A percentile compares a stretch with the other conserved stretches of the same genome.
phyloP scores from a whole-genome alignment of 495 filamentous ascomycete species.

The Daldinia loculata region DNA sequence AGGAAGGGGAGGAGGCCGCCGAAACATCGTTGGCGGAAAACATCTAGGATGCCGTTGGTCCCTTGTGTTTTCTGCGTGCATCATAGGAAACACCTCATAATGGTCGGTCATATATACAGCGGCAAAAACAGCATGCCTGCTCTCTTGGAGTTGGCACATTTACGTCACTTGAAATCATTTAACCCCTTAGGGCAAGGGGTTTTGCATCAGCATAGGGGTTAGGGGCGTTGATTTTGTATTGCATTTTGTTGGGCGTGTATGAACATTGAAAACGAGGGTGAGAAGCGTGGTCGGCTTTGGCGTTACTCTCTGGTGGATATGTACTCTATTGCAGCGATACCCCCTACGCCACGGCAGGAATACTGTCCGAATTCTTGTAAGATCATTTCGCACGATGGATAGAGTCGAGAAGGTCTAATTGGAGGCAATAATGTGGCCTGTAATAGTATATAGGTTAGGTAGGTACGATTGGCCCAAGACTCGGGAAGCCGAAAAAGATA shows the following conservation, averaged over 20 bases:
- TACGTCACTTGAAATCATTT: neutral
- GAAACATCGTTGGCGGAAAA: conserved; percentile 5
- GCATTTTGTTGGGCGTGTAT: conserved; percentile 25
- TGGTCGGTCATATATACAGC: neutral
- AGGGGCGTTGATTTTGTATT: conserved; percentile 25
- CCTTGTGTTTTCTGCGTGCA: neutral
- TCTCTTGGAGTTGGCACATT: neutral
- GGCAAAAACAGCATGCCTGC: neutral
- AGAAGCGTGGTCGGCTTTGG: conserved; percentile 25
- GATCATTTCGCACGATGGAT: conserved; percentile 2
- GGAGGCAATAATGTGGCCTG: neutral
- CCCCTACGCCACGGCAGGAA: conserved; percentile 32
- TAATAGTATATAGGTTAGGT: neutral
- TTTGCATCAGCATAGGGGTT: conserved; percentile 36
- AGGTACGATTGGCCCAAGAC: neutral
- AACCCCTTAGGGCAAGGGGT: neutral
- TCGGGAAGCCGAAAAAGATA: neutral
- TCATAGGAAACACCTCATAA: neutral
- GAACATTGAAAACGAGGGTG: conserved; percentile 26
- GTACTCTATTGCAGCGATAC: conserved; percentile 38
- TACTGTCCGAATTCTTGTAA: conserved; percentile 13
- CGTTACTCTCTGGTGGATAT: conserved; percentile 31
- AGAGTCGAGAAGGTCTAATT: conserved; percentile 11
- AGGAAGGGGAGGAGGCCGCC: conserved; percentile 12
- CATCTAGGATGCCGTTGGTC: neutral